These are phyloP conservation scores for Crithidia brevicula DNA, from an alignment of 208 protist species.

Conservation along the genomic window DNA sequence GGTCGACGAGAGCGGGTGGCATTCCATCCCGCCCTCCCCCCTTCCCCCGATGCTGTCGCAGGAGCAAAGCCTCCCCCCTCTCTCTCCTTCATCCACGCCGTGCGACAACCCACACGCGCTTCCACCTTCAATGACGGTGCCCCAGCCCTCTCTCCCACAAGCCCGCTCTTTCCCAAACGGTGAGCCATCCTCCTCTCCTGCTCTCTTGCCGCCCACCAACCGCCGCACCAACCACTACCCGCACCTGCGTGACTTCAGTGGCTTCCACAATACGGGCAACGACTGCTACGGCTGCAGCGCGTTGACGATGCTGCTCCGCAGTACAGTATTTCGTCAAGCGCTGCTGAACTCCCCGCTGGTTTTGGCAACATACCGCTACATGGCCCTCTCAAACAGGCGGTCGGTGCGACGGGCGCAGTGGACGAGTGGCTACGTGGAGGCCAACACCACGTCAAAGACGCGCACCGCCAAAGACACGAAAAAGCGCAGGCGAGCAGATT, in stretches of 20 bases:
- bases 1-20: not conserved
- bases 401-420: slow-evolving; percentile 26
- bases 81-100: not conserved
- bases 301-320: slow-evolving; percentile 75
- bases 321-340: slow-evolving; percentile 46
- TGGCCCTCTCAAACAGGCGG: slow-evolving; percentile 6
- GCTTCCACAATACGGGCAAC: slow-evolving; percentile 78
- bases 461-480: not conserved
- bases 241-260: slow-evolving; percentile 51
- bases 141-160: not conserved
- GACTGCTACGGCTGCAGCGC: slow-evolving; percentile 89
- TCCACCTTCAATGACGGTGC: not conserved
- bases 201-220: not conserved
- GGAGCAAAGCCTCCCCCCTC: not conserved
- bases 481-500: not conserved
- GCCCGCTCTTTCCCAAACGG: no score
- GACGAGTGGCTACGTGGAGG: slow-evolving; percentile 17
- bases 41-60: no score
- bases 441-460: slow-evolving; percentile 5
- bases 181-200: no score
- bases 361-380: slow-evolving; percentile 23
- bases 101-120: no score
- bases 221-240: slow-evolving; percentile 1
- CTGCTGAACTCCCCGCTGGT: slow-evolving; percentile 40
- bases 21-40: slow-evolving; percentile 1